Base-by-base conservation (phyloP, 176 grass and related monocot species). In the Aechmea fasciata region DNA sequence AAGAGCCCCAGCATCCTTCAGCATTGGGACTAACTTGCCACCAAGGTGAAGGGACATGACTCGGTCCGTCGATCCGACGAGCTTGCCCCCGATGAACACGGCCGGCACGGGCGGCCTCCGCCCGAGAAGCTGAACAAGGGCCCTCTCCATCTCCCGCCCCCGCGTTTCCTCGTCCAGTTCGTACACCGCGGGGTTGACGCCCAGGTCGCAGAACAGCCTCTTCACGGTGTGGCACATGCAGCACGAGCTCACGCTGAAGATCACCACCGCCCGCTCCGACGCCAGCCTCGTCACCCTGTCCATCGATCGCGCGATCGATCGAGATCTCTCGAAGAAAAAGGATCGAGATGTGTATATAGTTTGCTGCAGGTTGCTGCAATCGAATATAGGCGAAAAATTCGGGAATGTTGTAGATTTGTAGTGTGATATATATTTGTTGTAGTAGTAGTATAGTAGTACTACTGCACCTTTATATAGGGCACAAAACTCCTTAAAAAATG, bases 191-290 rank as follows among this genome's bases (percentile, higher is more conserved):
- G 75, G 66, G 74, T 68, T 70, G 13, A 91, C 88, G 50, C 78
- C 79, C 10, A 91, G 79, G 24, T 77, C 59, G 15, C 78, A 49
- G 10, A 91, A 73, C 13, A 91, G 82, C 57, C 57, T 77, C 68
- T 73, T 91, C 59, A 91, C 77, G 7, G 82, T 14, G 77, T 88
- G 81, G 69, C 82, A 82, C 79, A 91, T 91, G 81, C 69, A 73
- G 67, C 88, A 88, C 48, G 48, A 73, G 82, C 88, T 87, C 63
- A 9, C 14, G 48, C 81, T 85, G 72, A 91, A 91, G 64, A 88
- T 80, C 69, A 88, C 85, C 68, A 83, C 88, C 7, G 88, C 81
- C 15, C 85, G 51, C 77, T 91, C 78, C 33, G 88, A 88, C n/a
- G 68, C 85, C 48, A 88, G 54, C 75, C 52, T 82, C 69, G 51